phyloP scores from a whole-genome alignment of 2,329 filamentous ascomycete species.

The Alternaria atra region DNA sequence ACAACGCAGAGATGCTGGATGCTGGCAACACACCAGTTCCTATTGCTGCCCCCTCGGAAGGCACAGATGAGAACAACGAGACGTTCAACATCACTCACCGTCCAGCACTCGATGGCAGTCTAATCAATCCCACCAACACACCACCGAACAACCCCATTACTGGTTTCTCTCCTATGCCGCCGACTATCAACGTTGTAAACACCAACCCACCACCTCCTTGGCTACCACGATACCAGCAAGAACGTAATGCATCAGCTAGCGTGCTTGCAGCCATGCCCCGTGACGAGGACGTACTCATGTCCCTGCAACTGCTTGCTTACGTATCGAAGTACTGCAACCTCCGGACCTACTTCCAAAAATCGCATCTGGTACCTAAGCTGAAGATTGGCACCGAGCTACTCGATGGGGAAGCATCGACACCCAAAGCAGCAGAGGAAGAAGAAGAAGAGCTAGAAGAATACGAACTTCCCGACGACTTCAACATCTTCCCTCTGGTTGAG shows the following conservation, averaged over 20 bases:
- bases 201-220: slow-evolving; percentile 81
- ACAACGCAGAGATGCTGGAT: slow-evolving; percentile 80
- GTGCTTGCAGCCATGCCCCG: slow-evolving; percentile 91
- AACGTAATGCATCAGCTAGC: slow-evolving; percentile 72
- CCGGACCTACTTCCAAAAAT: slow-evolving; percentile 92
- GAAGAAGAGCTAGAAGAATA: slow-evolving; percentile 86
- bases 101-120: slow-evolving; percentile 82
- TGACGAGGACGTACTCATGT: slow-evolving; percentile 98
- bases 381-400: slow-evolving; percentile 89
- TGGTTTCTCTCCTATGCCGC: slow-evolving; percentile 77
- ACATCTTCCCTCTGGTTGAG: slow-evolving; percentile 97
- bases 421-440: slow-evolving; percentile 57
- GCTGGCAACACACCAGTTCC: slow-evolving; percentile 74
- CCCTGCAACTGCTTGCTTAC: slow-evolving; percentile 92
- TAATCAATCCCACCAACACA: slow-evolving; percentile 74
- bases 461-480: slow-evolving; percentile 90
- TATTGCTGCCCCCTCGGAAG: slow-evolving; percentile 80
- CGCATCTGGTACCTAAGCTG: slow-evolving; percentile 89
- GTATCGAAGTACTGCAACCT: slow-evolving; percentile 99
- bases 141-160: slow-evolving; percentile 67
- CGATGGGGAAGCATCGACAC: slow-evolving; percentile 68
- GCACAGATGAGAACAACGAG: slow-evolving; percentile 75
- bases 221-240: slow-evolving; percentile 80
- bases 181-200: slow-evolving; percentile 71
- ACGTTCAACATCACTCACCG: slow-evolving; percentile 95